Conservation (phyloP, 805 yeast genomes). For the Groenewaldozyma tartarivorans region DNA sequence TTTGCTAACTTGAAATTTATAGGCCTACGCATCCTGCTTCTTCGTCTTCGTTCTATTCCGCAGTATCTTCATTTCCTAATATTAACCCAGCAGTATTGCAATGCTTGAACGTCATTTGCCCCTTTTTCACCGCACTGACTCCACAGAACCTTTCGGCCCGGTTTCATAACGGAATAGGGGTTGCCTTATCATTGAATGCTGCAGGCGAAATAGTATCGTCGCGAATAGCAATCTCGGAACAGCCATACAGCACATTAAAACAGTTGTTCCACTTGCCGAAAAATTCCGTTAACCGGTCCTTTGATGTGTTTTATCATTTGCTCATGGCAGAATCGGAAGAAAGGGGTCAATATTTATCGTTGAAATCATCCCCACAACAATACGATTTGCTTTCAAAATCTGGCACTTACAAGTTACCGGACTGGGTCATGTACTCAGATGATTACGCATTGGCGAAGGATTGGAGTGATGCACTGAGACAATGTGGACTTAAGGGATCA, state of each 20-base stretch:
- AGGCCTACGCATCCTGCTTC: slow-evolving; percentile 25
- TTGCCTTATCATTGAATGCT: slow-evolving; percentile 23
- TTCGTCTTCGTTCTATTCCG: slow-evolving; percentile 23
- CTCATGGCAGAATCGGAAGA: slow-evolving; percentile 25
- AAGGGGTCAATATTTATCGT: slow-evolving; percentile 21
- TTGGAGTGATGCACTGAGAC: slow-evolving; percentile 30
- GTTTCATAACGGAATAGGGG: slow-evolving; percentile 28
- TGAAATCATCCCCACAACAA: slow-evolving; percentile 21
- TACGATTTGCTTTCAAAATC: slow-evolving; percentile 24
- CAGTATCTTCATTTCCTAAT: slow-evolving; percentile 28
- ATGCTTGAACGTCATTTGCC: slow-evolving; percentile 28
- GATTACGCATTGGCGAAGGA: slow-evolving; percentile 32
- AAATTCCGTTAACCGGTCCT: slow-evolving; percentile 22
- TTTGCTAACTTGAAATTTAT: background rate
- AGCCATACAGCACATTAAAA: slow-evolving; percentile 24
- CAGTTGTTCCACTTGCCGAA: slow-evolving; percentile 24
- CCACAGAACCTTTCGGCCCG: slow-evolving; percentile 26
- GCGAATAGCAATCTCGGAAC: slow-evolving; percentile 22
- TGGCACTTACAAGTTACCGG: slow-evolving; percentile 25
- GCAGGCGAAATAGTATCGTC: slow-evolving; percentile 25
- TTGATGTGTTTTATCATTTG: slow-evolving; percentile 30
- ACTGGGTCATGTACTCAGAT: slow-evolving; percentile 29
- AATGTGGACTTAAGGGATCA: slow-evolving; percentile 27
- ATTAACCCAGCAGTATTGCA: slow-evolving; percentile 25
- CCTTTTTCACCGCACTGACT: slow-evolving; percentile 30